Conservation (phyloP, 2,329 filamentous ascomycete species). For the Trichoderma asperellum region DNA sequence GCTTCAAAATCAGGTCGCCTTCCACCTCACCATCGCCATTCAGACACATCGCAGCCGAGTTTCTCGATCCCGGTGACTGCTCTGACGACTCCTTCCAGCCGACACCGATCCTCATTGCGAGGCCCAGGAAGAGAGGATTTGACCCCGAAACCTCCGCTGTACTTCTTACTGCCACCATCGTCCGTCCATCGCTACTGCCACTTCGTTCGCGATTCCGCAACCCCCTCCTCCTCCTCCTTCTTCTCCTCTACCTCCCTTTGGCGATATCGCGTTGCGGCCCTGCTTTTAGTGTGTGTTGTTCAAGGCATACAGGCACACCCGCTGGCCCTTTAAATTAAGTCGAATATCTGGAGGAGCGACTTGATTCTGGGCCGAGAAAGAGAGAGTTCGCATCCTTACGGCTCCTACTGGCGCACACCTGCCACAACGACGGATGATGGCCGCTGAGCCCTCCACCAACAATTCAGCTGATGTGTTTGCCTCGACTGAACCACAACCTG, state of each 20-base stretch:
- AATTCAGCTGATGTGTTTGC: constrained; percentile 59
- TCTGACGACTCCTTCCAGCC: constrained; percentile 31
- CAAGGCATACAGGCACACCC: not conserved
- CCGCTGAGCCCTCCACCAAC: constrained; percentile 62
- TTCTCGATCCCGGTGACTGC: constrained; percentile 31
- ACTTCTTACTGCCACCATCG: not conserved
- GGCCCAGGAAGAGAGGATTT: constrained; percentile 30
- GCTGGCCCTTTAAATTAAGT: not conserved
- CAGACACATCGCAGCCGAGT: constrained; percentile 36
- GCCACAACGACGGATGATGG: constrained; percentile 63
- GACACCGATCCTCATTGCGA: constrained; percentile 28
- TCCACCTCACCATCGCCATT: constrained; percentile 36
- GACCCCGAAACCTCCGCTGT: constrained; percentile 21
- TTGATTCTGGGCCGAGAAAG: constrained; percentile 21
- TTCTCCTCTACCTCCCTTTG: constrained; percentile 4
- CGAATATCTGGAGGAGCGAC: constrained; percentile 1
- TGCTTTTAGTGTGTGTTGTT: not conserved
- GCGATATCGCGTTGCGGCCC: constrained; percentile 12
- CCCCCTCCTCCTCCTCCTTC: constrained; percentile 17
- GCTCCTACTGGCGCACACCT: constrained; percentile 40
- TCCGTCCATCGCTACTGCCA: constrained; percentile 3
- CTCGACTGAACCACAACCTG: constrained; percentile 51
- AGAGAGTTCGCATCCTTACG: constrained; percentile 39
- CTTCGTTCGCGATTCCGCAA: constrained; percentile 12
- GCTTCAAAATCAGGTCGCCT: constrained; percentile 39